These are phyloP conservation scores for Chloromonas sp. DNA, from an alignment of 163 green algal species.

Conservation along the genomic window DNA sequence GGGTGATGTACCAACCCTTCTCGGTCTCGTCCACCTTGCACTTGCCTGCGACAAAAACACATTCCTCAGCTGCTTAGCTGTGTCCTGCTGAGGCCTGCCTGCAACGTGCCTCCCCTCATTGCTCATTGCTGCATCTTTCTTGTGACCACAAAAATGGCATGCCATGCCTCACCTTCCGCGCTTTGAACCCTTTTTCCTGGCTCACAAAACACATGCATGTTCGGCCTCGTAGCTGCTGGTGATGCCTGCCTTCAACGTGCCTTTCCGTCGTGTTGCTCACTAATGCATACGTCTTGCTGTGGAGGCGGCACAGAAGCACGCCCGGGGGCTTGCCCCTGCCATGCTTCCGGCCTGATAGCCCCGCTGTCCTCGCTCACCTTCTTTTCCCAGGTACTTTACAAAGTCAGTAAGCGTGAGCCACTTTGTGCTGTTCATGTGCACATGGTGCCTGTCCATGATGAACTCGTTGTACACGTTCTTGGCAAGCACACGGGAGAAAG, in stretches of 20 bases:
- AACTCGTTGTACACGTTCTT: slow-evolving; percentile 79
- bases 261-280: too few relatives aligned
- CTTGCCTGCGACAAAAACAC: slow-evolving; percentile 26
- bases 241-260: too few relatives aligned
- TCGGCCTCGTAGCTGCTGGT: too few relatives aligned
- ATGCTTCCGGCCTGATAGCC: neutral
- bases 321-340: neutral
- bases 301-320: neutral
- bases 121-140: neutral
- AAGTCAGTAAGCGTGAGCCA: slow-evolving; percentile 97
- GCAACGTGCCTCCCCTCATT: neutral
- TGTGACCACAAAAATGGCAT: too few relatives aligned
- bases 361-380: slow-evolving; percentile 33
- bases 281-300: too few relatives aligned
- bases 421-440: slow-evolving; percentile 97
- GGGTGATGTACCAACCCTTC: slow-evolving; percentile 92
- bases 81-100: neutral
- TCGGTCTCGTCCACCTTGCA: slow-evolving; percentile 93
- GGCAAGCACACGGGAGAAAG: slow-evolving; percentile 52
- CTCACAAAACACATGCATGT: too few relatives aligned
- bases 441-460: slow-evolving; percentile 75
- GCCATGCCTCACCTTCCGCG: too few relatives aligned
- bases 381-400: slow-evolving; percentile 90
- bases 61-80: neutral
- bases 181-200: too few relatives aligned